Conservation (phyloP, 768 basidiomycete species). For the Boletus fagicola region DNA sequence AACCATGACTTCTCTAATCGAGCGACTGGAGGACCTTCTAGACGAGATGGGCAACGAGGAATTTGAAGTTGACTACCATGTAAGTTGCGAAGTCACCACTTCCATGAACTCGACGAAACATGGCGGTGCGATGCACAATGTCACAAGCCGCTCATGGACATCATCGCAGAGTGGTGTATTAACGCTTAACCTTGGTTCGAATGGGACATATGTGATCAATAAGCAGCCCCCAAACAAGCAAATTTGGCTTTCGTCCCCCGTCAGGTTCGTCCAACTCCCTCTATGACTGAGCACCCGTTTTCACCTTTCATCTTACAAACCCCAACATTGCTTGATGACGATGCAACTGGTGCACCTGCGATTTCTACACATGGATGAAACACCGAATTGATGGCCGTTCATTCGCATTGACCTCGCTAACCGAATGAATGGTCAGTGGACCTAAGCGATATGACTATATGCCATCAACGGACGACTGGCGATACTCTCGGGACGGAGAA, state of each 20-base stretch:
- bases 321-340: neutral
- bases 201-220: constrained; percentile 93
- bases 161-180: constrained; percentile 78
- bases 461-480: constrained; percentile 57
- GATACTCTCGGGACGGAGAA: constrained; percentile 68
- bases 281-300: neutral
- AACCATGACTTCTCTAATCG: constrained; percentile 76
- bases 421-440: constrained; percentile 50
- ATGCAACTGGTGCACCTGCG: neutral
- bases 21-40: constrained; percentile 70
- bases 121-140: neutral
- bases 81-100: constrained; percentile 36
- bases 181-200: constrained; percentile 69
- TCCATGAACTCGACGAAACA: neutral
- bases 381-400: neutral
- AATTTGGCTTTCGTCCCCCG: constrained; percentile 91
- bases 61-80: constrained; percentile 88
- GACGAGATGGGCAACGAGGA: constrained; percentile 52
- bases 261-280: constrained; percentile 52
- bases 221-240: constrained; percentile 98
- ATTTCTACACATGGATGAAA: constrained; percentile 7
- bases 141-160: constrained; percentile 10
- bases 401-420: neutral
- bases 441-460: constrained; percentile 90
- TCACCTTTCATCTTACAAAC: constrained; percentile 6